Percentiles rank a stretch among this genome's conserved stretches.
Evolutionary conservation across 305 asterid genomes (phyloP).

Genomic region (Fraxinus paxiana): DNA sequence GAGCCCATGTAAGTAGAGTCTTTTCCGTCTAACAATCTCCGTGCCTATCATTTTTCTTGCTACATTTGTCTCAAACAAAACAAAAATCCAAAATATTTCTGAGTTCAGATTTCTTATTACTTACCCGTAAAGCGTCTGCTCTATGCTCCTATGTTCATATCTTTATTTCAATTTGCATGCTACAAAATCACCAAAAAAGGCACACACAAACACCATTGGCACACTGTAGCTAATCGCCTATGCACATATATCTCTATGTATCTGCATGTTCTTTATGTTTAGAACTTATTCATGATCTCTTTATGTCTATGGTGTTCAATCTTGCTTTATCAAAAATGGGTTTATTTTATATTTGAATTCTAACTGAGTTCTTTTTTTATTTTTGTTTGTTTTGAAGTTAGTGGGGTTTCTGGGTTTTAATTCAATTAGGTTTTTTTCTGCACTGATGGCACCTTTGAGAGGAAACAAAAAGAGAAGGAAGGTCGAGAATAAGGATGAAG

Average conservation of each 20-base stretch:
- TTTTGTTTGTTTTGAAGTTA: slow-evolving; percentile 25
- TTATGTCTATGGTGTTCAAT: slow-evolving; percentile 8
- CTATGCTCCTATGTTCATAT: slow-evolving; percentile 14
- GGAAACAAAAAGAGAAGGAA: slow-evolving; percentile 64
- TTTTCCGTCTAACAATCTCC: slow-evolving; percentile 25
- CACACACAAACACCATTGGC: slow-evolving; percentile 19
- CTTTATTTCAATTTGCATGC: slow-evolving; percentile 44
- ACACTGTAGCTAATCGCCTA: slow-evolving; percentile 22
- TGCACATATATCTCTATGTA: slow-evolving; percentile 1
- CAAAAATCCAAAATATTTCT: slow-evolving; percentile 14
- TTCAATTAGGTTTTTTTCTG: slow-evolving; percentile 27
- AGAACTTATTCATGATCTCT: slow-evolving; percentile 33
- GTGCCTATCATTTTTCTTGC: slow-evolving; percentile 19
- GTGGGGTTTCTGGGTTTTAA: slow-evolving; percentile 35
- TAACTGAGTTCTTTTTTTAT: slow-evolving; percentile 14
- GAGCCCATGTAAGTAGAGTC: slow-evolving; percentile 22
- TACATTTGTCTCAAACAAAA: slow-evolving; percentile 34
- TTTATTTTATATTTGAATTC: slow-evolving; percentile 25
- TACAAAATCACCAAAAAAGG: slow-evolving; percentile 19
- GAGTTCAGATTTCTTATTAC: slow-evolving; percentile 13
- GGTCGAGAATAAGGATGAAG: slow-evolving; percentile 52
- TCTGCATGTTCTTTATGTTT: slow-evolving; percentile 39
- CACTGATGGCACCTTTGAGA: slow-evolving; percentile 65
- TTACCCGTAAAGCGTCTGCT: slow-evolving; percentile 21
- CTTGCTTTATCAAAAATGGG: slow-evolving; percentile 26